Evolutionary conservation across 2,329 filamentous ascomycete species (phyloP), one percentile per base, ranked within the genome.

Genomic region (Pyricularia sp.): DNA sequence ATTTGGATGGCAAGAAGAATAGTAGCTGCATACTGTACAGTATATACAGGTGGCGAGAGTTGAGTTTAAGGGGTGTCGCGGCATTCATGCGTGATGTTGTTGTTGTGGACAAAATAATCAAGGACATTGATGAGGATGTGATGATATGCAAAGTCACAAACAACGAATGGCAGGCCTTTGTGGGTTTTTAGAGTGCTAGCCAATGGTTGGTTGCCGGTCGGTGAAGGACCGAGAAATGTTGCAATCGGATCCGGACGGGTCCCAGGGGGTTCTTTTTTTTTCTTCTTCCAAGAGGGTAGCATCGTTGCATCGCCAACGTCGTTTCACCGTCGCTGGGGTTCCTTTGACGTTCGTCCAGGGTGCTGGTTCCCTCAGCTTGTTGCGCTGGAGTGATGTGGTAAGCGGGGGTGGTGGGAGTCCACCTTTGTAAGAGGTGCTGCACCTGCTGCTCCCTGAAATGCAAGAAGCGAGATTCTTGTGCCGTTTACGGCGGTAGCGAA

Each of bases 231-330:
- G 58, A 61, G 58, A 7, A 26, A n/a, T 14, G 58, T 61, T 61
- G 58, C 58, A 61, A 26, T 12, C 25, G n/a, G 58, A 9, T 11
- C 9, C 4, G 25, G 50, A n/a, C 20, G 9, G 50, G 25, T 23
- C n/a, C n/a, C 10, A 61, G 25, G 58, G 58, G 58, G 58, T 61
- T 61, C 10, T 12, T 25, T 25, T 9, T 6, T 6, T 61, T 61
- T 4, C 4, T 25, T 25, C 17, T 6, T 6, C n/a, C 10, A 25
- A 61, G 10, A 61, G 9, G n/a, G 58, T 25, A 61, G 58, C 25
- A 23, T 61, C 25, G 58, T 61, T 89, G 88, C 10, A 93, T 91
- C 65, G 94, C 82, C 0, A 90, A 88, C 5, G 88, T 86, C 55
- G 97, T 81, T 72, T 86, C 84, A 20, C 90, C 90, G 69, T 88